These are phyloP conservation scores for Melampsora americana DNA, from an alignment of 1,284 basidiomycete genomes.

Conservation along the genomic window DNA sequence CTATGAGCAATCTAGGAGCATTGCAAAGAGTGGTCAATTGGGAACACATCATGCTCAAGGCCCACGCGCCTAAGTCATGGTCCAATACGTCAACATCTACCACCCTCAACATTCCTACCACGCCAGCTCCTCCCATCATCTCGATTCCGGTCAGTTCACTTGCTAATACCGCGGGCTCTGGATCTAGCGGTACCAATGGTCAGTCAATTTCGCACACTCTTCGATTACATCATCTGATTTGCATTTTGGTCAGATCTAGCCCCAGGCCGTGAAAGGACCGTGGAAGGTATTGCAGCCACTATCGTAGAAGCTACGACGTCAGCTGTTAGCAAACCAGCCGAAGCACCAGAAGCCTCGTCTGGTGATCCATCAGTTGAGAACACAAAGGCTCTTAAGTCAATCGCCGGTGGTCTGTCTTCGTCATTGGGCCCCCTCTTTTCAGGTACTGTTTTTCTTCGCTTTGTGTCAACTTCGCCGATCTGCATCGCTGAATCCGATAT, in stretches of 20 bases:
- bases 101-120: slow-evolving; percentile 28
- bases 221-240: neutral
- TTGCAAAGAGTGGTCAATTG: slow-evolving; percentile 79
- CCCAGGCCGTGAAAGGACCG: neutral
- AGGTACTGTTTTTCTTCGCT: slow-evolving; percentile 60
- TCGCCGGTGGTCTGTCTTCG: slow-evolving; percentile 74
- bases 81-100: slow-evolving; percentile 45
- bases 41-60: slow-evolving; percentile 78
- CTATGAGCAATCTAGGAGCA: slow-evolving; percentile 71
- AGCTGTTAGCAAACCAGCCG: slow-evolving; percentile 31
- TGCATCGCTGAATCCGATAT: slow-evolving; percentile 35
- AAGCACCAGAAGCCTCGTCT: slow-evolving; percentile 4
- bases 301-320: slow-evolving; percentile 51
- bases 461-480: neutral
- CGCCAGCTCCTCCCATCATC: slow-evolving; percentile 16
- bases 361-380: slow-evolving; percentile 57
- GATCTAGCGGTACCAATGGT: neutral
- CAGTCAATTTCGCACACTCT: too few species aligned
- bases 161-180: neutral
- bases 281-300: neutral
- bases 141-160: slow-evolving; percentile 23
- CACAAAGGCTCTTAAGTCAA: slow-evolving; percentile 72
- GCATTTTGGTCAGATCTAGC: neutral
- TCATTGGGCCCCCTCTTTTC: slow-evolving; percentile 81
- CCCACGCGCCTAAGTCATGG: slow-evolving; percentile 56